Evolutionary conservation across 78 protist species (phyloP).

Genomic region (Emiliania huxleyi): DNA sequence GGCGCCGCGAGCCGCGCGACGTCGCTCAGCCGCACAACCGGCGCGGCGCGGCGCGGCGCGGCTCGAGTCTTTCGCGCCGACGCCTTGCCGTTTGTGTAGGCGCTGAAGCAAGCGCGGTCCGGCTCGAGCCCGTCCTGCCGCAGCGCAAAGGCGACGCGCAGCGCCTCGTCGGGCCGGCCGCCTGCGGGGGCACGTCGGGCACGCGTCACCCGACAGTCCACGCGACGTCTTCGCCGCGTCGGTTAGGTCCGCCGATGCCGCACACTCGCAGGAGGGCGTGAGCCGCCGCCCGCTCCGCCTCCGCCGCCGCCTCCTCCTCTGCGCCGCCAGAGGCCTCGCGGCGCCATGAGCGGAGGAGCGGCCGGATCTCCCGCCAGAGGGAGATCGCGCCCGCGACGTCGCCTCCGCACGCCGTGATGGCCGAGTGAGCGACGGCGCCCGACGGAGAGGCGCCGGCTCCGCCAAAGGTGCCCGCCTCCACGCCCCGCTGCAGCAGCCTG

Average conservation of each 20-base stretch:
- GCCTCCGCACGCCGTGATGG: not conserved
- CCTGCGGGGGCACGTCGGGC: too few relatives aligned
- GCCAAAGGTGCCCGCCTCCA: not conserved
- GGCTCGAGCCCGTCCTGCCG: not conserved
- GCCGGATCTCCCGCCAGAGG: not conserved
- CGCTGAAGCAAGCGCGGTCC: not conserved
- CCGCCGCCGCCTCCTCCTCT: too few relatives aligned
- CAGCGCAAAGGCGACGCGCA: not conserved
- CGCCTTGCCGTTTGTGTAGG: not conserved
- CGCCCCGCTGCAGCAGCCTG: not conserved
- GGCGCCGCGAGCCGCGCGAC: not conserved
- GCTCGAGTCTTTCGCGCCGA: too few relatives aligned
- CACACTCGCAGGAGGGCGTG: not conserved
- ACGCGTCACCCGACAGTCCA: too few relatives aligned
- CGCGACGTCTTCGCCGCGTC: too few relatives aligned
- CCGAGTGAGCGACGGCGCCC: not conserved
- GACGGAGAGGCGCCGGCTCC: not conserved
- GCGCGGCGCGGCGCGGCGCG: not conserved
- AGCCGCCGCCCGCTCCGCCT: not conserved
- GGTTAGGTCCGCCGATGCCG: too few relatives aligned
- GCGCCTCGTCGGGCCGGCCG: not conserved
- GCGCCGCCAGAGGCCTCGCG: too few relatives aligned
- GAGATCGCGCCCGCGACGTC: not conserved
- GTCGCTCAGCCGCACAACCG: not conserved
- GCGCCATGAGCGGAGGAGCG: too few relatives aligned